phyloP scores from a whole-genome alignment of 2,329 filamentous ascomycete genomes.

The Ceratocystis harringtonii region DNA sequence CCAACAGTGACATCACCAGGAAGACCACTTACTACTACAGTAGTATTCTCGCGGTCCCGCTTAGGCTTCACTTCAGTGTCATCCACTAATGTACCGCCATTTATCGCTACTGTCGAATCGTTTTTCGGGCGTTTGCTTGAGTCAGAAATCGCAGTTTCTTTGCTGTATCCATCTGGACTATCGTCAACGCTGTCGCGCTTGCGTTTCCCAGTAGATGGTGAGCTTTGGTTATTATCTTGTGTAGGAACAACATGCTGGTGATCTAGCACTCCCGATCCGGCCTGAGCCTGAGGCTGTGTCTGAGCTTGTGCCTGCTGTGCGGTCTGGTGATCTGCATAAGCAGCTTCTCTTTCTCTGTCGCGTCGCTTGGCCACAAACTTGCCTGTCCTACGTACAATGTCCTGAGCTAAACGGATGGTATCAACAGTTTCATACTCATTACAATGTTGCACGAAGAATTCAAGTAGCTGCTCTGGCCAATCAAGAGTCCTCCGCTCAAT shows the following conservation, averaged over 20 bases:
- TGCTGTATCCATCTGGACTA: slow-evolving; percentile 16
- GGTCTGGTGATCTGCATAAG: slow-evolving; percentile 28
- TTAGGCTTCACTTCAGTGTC: slow-evolving; percentile 32
- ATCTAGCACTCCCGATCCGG: not conserved
- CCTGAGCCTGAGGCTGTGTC: not conserved
- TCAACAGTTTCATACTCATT: slow-evolving; percentile 77
- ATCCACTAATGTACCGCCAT: not conserved
- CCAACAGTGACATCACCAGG: slow-evolving; percentile 54
- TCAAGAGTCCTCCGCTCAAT: slow-evolving; percentile 48
- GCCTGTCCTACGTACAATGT: slow-evolving; percentile 54
- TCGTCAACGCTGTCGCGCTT: slow-evolving; percentile 49
- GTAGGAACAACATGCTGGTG: not conserved
- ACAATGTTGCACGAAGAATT: slow-evolving; percentile 64
- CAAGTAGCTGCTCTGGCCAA: slow-evolving; percentile 61
- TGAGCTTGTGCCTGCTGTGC: slow-evolving; percentile 19
- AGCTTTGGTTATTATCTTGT: slow-evolving; percentile 19
- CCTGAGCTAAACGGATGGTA: slow-evolving; percentile 56
- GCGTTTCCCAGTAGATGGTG: slow-evolving; percentile 44
- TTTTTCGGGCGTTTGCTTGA: slow-evolving; percentile 51
- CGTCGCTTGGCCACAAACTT: slow-evolving; percentile 50
- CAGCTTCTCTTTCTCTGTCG: slow-evolving; percentile 47
- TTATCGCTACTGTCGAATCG: slow-evolving; percentile 19
- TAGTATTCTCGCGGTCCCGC: slow-evolving; percentile 81
- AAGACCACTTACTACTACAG: slow-evolving; percentile 65
- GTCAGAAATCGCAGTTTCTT: slow-evolving; percentile 28